Evolutionary conservation across 2,329 filamentous ascomycete species (phyloP).

Genomic region (Emydomyces testavorans): DNA sequence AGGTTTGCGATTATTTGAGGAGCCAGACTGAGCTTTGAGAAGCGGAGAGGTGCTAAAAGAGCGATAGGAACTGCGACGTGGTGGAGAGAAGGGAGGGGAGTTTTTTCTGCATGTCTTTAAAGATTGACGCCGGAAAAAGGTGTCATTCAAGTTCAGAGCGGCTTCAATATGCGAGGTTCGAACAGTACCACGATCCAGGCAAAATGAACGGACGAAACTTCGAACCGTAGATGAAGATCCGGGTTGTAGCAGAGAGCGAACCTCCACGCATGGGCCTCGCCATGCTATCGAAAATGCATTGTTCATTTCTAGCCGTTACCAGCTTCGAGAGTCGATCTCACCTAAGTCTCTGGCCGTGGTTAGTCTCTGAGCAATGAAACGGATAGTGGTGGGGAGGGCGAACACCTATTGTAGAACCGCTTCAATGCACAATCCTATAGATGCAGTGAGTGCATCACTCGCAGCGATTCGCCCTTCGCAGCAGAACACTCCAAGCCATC

Average conservation of each 20-base stretch:
- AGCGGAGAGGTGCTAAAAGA: slow-evolving; percentile 9
- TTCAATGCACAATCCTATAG: too few species aligned
- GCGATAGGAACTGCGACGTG: neutral
- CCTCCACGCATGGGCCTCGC: slow-evolving; percentile 31
- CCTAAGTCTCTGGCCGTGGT: too few species aligned
- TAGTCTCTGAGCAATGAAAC: too few species aligned
- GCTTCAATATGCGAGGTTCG: neutral
- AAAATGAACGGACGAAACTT: slow-evolving; percentile 4
- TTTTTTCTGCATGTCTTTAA: neutral
- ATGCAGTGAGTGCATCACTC: too few species aligned
- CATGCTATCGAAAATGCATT: slow-evolving; percentile 34
- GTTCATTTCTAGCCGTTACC: slow-evolving; percentile 27
- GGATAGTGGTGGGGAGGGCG: too few species aligned
- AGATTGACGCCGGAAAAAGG: neutral
- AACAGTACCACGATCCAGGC: slow-evolving; percentile 2
- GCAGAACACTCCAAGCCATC: too few species aligned
- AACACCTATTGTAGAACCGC: too few species aligned
- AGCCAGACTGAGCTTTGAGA: neutral
- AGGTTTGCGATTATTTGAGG: slow-evolving; percentile 8
- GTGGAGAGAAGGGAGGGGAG: neutral
- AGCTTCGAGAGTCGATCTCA: neutral
- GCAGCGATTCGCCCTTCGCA: too few species aligned
- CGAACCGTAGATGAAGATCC: neutral
- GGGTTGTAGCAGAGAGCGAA: slow-evolving; percentile 22
- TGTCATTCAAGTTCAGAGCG: neutral